These are phyloP conservation scores for Kwoniella dejecticola DNA, from an alignment of 768 basidiomycete genomes.

Conservation along the genomic window DNA sequence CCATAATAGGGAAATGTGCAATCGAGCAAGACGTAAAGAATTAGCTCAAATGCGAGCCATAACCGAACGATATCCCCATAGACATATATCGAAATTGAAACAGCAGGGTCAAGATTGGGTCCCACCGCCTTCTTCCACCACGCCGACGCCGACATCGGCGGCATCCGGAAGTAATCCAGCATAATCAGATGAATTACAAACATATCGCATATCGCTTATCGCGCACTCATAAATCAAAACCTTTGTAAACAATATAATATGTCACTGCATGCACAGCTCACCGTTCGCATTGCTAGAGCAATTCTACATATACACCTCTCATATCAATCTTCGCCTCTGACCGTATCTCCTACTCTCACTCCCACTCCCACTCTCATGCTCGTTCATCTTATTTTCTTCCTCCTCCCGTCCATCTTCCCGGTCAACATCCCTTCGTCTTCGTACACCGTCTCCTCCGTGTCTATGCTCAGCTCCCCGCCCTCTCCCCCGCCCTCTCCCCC, in stretches of 20 bases:
- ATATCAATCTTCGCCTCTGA: not conserved
- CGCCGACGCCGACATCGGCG: not conserved
- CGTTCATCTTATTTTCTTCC: not conserved
- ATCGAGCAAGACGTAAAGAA: slow-evolving; percentile 46
- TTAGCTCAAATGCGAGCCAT: slow-evolving; percentile 48
- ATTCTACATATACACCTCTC: too few species aligned
- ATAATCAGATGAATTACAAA: not conserved
- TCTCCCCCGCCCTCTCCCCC: not conserved
- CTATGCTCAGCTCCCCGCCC: too few species aligned
- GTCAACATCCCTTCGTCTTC: not conserved
- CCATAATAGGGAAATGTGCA: slow-evolving; percentile 50
- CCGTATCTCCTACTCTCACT: not conserved
- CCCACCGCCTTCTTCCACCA: not conserved
- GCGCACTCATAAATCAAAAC: too few species aligned
- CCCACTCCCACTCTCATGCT: too few species aligned
- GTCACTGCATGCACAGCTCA: too few species aligned
- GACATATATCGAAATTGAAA: slow-evolving; percentile 52
- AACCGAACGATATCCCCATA: slow-evolving; percentile 51
- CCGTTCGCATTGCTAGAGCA: too few species aligned
- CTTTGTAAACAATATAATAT: too few species aligned
- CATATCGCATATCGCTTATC: too few species aligned
- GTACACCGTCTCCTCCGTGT: not conserved
- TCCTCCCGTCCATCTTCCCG: not conserved
- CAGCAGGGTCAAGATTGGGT: slow-evolving; percentile 16
- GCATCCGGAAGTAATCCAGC: not conserved